Evolutionary conservation across 257 asterid genomes (phyloP).

Genomic region (Solanum commersonii): DNA sequence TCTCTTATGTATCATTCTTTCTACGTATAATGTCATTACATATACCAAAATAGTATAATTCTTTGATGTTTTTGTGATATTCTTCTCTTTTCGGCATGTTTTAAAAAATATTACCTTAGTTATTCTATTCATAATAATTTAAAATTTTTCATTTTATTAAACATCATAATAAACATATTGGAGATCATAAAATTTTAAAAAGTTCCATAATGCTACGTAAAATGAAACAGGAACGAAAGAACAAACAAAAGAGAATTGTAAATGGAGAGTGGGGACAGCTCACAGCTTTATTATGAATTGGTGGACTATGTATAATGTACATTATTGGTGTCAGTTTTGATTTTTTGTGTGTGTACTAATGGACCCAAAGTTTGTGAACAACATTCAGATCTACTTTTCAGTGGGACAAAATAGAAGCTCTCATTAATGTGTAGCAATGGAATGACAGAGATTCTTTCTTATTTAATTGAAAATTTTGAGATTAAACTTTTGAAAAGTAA

Average conservation of each 20-base stretch:
- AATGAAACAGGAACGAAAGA: too few relatives aligned
- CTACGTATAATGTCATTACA: neutral
- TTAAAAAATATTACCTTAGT: neutral
- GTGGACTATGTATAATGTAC: neutral
- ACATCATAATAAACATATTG: neutral
- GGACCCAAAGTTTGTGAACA: neutral
- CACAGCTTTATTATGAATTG: neutral
- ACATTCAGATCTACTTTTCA: neutral
- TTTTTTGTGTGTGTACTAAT: neutral
- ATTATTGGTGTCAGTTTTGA: neutral
- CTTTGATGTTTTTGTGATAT: neutral
- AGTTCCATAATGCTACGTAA: neutral
- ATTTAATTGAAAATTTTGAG: too few relatives aligned
- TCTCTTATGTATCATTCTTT: too few relatives aligned
- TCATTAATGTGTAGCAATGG: neutral
- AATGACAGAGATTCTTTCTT: too few relatives aligned
- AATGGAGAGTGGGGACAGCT: neutral
- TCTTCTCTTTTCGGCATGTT: neutral
- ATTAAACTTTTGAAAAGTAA: too few relatives aligned
- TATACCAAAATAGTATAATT: neutral
- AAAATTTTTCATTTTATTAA: accelerated
- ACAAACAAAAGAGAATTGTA: neutral
- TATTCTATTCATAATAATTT: neutral
- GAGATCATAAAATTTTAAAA: neutral
- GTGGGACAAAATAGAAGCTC: neutral